These are phyloP conservation scores for Penicillium sp. DNA, from an alignment of 2,329 filamentous ascomycete genomes.

Conservation along the genomic window DNA sequence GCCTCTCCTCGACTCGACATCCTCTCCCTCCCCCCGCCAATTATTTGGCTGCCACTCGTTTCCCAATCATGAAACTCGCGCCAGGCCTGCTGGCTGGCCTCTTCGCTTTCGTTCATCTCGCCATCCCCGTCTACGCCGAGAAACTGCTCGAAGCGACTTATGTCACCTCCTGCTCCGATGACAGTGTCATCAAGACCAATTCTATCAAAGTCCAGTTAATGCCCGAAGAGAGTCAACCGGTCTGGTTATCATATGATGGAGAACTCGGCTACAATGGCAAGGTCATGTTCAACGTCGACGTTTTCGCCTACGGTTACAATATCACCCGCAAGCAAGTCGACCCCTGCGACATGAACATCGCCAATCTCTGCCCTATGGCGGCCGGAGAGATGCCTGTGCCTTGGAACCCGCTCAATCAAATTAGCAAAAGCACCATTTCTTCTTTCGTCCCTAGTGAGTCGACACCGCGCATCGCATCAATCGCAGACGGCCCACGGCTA, in stretches of 20 bases:
- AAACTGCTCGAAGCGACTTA: constrained; percentile 22
- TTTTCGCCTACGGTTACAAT: constrained; percentile 81
- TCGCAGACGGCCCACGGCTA: background rate
- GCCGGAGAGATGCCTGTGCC: background rate
- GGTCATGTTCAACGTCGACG: constrained; percentile 74
- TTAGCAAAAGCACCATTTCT: background rate
- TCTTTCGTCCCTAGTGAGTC: background rate
- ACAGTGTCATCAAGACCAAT: constrained; percentile 20
- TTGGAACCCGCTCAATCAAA: constrained; percentile 47
- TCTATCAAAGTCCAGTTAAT: constrained; percentile 43
- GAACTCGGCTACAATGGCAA: constrained; percentile 83
- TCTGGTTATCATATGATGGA: constrained; percentile 67
- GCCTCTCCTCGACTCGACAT: background rate
- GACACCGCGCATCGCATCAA: background rate
- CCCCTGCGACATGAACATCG: constrained; percentile 72
- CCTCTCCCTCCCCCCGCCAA: background rate
- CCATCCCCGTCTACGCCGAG: constrained; percentile 16
- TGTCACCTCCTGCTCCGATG: constrained; percentile 22
- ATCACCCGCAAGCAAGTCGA: constrained; percentile 70
- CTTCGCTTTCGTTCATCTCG: constrained; percentile 10
- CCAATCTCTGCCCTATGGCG: constrained; percentile 84
- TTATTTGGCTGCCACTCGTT: constrained; percentile 6
- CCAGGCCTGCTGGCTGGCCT: constrained; percentile 20
- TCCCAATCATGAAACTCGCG: constrained; percentile 18
- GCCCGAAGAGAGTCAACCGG: constrained; percentile 51